Percentiles rank a stretch among this genome's conserved stretches.
Evolutionary conservation across 345 rosid genomes (phyloP).

Genomic region (Leavenworthia alabamica): DNA sequence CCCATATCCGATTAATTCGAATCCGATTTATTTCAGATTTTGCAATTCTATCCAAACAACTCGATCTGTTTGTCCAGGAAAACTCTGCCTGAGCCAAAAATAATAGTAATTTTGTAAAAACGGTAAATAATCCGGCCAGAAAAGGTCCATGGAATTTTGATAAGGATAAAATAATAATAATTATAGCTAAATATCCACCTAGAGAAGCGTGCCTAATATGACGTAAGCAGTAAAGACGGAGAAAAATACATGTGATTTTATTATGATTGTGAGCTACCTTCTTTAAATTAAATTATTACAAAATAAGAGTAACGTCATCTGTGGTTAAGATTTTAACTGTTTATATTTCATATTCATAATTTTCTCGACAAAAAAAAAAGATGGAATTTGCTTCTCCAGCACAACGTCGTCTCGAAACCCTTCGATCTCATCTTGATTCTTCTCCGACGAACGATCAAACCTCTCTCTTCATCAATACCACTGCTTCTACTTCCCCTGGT

Average conservation of each 20-base stretch:
- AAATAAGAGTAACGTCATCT: neutral
- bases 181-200: constrained; percentile 19
- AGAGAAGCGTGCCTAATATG: constrained; percentile 15
- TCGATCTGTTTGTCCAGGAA: no score
- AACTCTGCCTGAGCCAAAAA: no score
- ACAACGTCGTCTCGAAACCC: constrained; percentile 55
- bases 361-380: neutral
- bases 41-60: no score
- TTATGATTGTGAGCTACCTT: neutral
- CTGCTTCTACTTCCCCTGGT: constrained; percentile 52
- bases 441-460: constrained; percentile 19
- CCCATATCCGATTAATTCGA: no score
- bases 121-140: constrained; percentile 10
- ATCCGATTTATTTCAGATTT: no score
- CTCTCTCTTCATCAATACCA: constrained; percentile 32
- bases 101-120: neutral
- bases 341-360: neutral
- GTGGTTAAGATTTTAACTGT: neutral
- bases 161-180: neutral
- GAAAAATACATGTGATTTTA: neutral
- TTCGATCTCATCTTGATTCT: constrained; percentile 50
- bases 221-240: constrained; percentile 17
- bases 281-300: neutral
- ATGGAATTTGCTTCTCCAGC: constrained; percentile 38
- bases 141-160: neutral